Conservation (phyloP, 2,329 filamentous ascomycete genomes). For the Trichoderma sp. region DNA sequence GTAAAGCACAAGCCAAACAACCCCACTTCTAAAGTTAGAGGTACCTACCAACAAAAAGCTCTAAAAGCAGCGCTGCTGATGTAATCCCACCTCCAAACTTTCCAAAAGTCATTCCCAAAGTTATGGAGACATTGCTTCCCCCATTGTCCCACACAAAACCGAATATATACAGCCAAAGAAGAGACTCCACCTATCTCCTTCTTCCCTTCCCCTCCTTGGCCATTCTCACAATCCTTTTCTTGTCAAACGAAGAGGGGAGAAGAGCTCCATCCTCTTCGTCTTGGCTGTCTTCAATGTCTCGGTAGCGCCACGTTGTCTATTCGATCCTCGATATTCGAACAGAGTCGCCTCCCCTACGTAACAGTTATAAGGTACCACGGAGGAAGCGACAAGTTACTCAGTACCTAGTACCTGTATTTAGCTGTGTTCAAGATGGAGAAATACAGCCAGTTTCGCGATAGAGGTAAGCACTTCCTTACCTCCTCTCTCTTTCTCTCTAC, state of each 20-base stretch:
- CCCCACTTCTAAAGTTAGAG: too few relatives aligned
- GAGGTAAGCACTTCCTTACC: slow-evolving; percentile 56
- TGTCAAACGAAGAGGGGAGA: slow-evolving; percentile 9
- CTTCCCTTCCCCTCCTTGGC: neutral
- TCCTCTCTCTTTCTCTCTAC: neutral
- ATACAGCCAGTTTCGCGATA: slow-evolving; percentile 87
- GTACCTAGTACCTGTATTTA: neutral
- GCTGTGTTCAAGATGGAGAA: slow-evolving; percentile 69
- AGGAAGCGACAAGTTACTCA: neutral
- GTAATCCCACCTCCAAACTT: slow-evolving; percentile 17
- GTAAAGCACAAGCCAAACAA: neutral
- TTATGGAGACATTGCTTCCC: slow-evolving; percentile 1
- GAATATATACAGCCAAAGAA: neutral
- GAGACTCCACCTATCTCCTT: neutral
- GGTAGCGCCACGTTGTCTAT: slow-evolving; percentile 10
- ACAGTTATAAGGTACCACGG: neutral
- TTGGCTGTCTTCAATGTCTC: slow-evolving; percentile 16
- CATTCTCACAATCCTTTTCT: neutral
- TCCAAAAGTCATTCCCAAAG: neutral
- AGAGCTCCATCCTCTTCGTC: slow-evolving; percentile 4
- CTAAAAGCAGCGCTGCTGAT: slow-evolving; percentile 19
- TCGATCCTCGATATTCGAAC: neutral
- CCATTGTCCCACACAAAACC: neutral
- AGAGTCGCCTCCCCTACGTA: neutral
- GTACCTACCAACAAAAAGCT: neutral